These are phyloP conservation scores for Amauroascus niger DNA, from an alignment of 2,329 filamentous ascomycete species.

Conservation along the genomic window DNA sequence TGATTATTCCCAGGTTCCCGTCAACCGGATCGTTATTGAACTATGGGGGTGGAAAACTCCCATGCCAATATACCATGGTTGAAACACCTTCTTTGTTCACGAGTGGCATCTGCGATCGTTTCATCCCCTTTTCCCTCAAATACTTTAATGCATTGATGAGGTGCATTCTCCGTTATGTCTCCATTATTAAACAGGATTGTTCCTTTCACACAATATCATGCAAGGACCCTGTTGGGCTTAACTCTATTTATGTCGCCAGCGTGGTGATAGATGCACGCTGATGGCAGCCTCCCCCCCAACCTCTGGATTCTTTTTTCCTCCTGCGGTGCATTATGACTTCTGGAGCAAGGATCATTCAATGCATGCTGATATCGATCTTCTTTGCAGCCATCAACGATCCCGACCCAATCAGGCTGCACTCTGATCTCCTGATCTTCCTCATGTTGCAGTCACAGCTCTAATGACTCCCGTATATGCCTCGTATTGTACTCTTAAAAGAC, in stretches of 20 bases:
- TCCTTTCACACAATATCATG: neutral
- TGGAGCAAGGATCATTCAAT: neutral
- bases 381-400: neutral
- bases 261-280: neutral
- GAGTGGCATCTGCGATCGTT: neutral
- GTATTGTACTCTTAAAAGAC: neutral
- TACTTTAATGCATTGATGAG: neutral
- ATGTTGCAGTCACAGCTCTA: neutral
- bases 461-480: neutral
- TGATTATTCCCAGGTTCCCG: neutral
- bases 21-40: neutral
- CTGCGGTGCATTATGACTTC: neutral
- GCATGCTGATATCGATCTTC: neutral
- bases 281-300: neutral
- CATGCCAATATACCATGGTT: neutral
- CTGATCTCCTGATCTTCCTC: neutral
- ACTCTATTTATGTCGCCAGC: slow-evolving; percentile 2
- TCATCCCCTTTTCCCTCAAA: neutral
- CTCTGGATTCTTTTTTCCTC: neutral
- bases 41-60: neutral
- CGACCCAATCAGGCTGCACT: neutral
- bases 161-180: neutral
- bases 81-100: neutral
- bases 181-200: neutral
- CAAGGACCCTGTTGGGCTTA: slow-evolving; percentile 4